Percentiles rank a stretch among this genome's conserved stretches.
Conservation (phyloP, 2,329 filamentous ascomycete genomes). For the Fusarium mexicanum region DNA sequence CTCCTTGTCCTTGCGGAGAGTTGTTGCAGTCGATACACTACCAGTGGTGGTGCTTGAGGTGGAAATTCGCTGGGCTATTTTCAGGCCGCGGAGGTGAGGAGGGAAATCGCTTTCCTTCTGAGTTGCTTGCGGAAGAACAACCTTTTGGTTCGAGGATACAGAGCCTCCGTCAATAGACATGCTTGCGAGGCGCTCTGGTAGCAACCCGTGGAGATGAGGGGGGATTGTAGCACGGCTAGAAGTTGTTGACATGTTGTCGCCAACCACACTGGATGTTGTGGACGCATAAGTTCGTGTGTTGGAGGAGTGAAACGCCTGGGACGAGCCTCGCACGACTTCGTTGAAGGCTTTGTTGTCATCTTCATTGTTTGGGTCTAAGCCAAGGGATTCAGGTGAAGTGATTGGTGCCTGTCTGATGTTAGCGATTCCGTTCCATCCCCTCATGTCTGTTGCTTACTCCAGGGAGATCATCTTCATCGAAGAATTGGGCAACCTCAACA, state of each 20-base stretch:
- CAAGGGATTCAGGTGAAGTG: constrained; percentile 34
- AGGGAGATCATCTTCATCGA: constrained; percentile 31
- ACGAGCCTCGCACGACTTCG: neutral
- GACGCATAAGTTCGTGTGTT: neutral
- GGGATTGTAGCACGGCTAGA: constrained; percentile 7
- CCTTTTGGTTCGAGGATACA: neutral
- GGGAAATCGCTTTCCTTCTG: neutral
- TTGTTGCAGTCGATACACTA: constrained; percentile 47
- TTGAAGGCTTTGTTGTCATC: neutral
- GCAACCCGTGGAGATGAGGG: neutral
- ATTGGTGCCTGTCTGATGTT: constrained; percentile 42
- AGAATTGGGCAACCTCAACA: constrained; percentile 40
- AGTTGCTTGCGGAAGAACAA: neutral
- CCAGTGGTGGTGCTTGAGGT: neutral
- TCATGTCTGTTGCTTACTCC: constrained; percentile 15
- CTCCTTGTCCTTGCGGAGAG: constrained; percentile 31
- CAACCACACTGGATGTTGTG: constrained; percentile 16
- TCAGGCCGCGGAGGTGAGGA: constrained; percentile 5
- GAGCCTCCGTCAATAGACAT: neutral
- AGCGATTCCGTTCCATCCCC: neutral
- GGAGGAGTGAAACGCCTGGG: neutral
- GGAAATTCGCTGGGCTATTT: neutral
- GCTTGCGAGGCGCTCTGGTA: neutral
- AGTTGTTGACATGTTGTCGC: constrained; percentile 9
- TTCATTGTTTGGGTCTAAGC: constrained; percentile 22